Percentiles rank a stretch among this genome's conserved stretches.
Evolutionary conservation across 2,329 filamentous ascomycete species (phyloP).

Genomic region (Nothophoma quercina): DNA sequence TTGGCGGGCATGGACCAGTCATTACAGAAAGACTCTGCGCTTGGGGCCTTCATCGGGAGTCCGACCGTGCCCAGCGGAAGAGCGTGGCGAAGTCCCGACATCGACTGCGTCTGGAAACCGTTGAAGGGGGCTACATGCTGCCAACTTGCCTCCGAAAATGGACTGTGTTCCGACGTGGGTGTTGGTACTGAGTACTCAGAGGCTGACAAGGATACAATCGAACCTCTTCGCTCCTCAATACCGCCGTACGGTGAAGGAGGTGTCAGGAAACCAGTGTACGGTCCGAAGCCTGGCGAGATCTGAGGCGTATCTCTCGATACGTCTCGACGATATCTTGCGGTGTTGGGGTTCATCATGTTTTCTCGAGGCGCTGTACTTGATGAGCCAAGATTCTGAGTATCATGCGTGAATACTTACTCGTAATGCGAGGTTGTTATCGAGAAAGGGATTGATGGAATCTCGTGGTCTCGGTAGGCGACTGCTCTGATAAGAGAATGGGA

Average conservation of each 20-base stretch:
- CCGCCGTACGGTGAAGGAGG: conserved; percentile 34
- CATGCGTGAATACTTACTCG: background rate
- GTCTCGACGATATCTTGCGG: conserved; percentile 15
- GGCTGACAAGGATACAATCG: conserved; percentile 36
- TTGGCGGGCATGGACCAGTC: conserved; percentile 12
- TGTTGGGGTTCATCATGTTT: conserved; percentile 22
- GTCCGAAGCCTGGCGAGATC: conserved; percentile 24
- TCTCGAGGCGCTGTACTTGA: background rate
- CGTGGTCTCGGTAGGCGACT: conserved; percentile 14
- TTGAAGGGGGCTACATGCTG: conserved; percentile 27
- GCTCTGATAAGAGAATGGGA: conserved; percentile 28
- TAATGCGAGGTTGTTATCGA: background rate
- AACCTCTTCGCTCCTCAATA: conserved; percentile 41
- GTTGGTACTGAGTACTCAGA: conserved; percentile 37
- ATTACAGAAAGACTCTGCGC: conserved; percentile 9
- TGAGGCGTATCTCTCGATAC: conserved; percentile 33
- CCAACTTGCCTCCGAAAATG: conserved; percentile 31
- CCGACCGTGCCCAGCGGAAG: conserved; percentile 11
- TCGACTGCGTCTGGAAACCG: conserved; percentile 19
- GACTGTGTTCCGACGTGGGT: conserved; percentile 38
- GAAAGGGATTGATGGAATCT: conserved; percentile 4
- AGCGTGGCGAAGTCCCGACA: conserved; percentile 26
- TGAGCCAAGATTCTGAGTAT: background rate
- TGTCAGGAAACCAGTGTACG: conserved; percentile 34
- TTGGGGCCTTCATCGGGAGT: conserved; percentile 13